A percentile compares a stretch with the other conserved stretches of the same genome.
Evolutionary conservation across 805 yeast species (phyloP).

Genomic region (Suhomyces tanzawaensis): DNA sequence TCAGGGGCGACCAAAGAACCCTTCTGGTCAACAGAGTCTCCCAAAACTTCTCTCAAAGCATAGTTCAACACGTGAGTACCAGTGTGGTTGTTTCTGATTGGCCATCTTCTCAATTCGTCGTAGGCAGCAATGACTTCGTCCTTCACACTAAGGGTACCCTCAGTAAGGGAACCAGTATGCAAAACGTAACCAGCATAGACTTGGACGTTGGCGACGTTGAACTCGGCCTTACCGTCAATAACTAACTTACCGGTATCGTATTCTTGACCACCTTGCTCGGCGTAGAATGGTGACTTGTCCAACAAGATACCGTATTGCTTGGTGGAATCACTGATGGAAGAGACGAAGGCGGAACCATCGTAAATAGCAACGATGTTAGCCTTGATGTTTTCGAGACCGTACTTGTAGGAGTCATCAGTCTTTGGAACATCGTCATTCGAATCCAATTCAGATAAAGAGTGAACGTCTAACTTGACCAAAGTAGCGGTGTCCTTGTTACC

Average conservation of each 20-base stretch:
- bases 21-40: constrained; percentile 87
- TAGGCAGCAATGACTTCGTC: constrained; percentile 80
- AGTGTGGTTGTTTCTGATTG: constrained; percentile 95
- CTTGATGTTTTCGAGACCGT: constrained; percentile 64
- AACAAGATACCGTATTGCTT: constrained; percentile 74
- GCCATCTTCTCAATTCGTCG: constrained; percentile 93
- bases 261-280: constrained; percentile 99
- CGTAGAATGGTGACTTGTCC: constrained; percentile 92
- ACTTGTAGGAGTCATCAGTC: constrained; percentile 83
- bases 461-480: constrained; percentile 84
- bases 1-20: constrained; percentile 97
- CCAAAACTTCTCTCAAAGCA: constrained; percentile 83
- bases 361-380: constrained; percentile 72
- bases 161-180: constrained; percentile 84
- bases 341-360: constrained; percentile 61
- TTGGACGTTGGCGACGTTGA: constrained; percentile 89
- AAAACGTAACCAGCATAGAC: constrained; percentile 90
- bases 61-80: constrained; percentile 94
- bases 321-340: constrained; percentile 36
- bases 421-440: constrained; percentile 59
- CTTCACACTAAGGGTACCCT: constrained; percentile 69
- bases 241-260: constrained; percentile 91
- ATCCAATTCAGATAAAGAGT: constrained; percentile 73
- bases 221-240: constrained; percentile 83
- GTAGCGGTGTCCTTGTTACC: constrained; percentile 57